A percentile compares a stretch with the other conserved stretches of the same genome.
Conservation (phyloP, 2,329 filamentous ascomycete genomes). For the Fusarium tricinctum region DNA sequence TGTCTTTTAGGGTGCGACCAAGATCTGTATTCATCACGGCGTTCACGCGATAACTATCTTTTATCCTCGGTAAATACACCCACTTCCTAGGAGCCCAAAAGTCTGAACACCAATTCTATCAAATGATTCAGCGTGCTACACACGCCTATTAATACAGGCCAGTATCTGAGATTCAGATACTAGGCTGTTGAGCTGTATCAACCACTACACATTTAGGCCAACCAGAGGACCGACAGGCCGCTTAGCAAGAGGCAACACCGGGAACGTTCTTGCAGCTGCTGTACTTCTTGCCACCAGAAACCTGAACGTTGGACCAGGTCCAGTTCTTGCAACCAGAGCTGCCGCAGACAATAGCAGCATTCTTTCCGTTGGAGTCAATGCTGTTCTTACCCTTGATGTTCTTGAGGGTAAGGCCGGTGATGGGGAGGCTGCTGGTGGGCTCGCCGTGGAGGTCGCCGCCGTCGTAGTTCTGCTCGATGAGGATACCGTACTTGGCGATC, state of each 20-base stretch:
- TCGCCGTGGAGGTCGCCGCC: slow-evolving; percentile 61
- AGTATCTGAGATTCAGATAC: background rate
- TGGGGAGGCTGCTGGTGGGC: slow-evolving; percentile 63
- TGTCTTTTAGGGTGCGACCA: no score
- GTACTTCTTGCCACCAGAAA: slow-evolving; percentile 65
- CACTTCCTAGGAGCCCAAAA: background rate
- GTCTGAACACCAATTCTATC: background rate
- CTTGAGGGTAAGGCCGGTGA: slow-evolving; percentile 61
- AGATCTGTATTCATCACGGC: no score
- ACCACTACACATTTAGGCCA: background rate
- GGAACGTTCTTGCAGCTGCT: slow-evolving; percentile 51
- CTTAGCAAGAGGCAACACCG: slow-evolving; percentile 41
- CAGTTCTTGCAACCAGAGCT: slow-evolving; percentile 61
- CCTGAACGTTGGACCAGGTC: slow-evolving; percentile 64
- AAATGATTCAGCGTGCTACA: background rate
- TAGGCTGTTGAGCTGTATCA: background rate
- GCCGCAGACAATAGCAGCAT: slow-evolving; percentile 69
- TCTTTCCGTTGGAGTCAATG: slow-evolving; percentile 56
- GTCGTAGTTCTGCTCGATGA: slow-evolving; percentile 62
- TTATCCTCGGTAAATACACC: no score
- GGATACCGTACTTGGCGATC: slow-evolving; percentile 55
- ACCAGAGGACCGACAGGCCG: rapidly evolving
- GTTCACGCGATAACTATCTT: no score
- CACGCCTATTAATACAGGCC: background rate
- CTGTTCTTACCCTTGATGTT: slow-evolving; percentile 57